These are phyloP conservation scores for Barnettozyma populi DNA, from an alignment of 805 yeast genomes.

Conservation along the genomic window DNA sequence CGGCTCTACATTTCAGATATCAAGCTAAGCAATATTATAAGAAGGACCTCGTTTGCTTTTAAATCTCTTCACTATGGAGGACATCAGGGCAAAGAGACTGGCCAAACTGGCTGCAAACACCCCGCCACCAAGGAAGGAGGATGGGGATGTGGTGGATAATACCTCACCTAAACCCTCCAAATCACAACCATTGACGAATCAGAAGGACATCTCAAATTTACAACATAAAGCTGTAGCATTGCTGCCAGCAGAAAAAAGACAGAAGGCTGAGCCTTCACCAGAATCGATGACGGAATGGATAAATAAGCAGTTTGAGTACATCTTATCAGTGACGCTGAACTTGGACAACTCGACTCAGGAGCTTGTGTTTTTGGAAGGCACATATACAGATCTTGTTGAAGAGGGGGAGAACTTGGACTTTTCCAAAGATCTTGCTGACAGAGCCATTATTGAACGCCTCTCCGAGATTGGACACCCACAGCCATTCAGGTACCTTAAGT, in stretches of 20 bases:
- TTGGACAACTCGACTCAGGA: slow-evolving; percentile 9
- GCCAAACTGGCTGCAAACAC: slow-evolving; percentile 14
- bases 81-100: slow-evolving; percentile 33
- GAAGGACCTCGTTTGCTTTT: background rate
- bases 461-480: slow-evolving; percentile 46
- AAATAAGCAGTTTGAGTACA: slow-evolving; percentile 10
- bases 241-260: background rate
- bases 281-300: slow-evolving; percentile 11
- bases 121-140: background rate
- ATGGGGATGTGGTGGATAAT: too few species aligned
- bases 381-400: slow-evolving; percentile 22
- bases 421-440: slow-evolving; percentile 33
- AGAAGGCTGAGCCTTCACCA: background rate
- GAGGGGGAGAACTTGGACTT: slow-evolving; percentile 17
- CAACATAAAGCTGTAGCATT: background rate
- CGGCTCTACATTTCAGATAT: too few species aligned
- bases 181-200: background rate
- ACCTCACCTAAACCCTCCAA: background rate
- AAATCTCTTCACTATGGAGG: slow-evolving; percentile 16
- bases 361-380: slow-evolving; percentile 17
- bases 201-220: background rate
- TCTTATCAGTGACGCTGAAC: slow-evolving; percentile 20
- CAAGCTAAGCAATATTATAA: too few species aligned
- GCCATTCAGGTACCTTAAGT: slow-evolving; percentile 44
- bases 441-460: slow-evolving; percentile 48